Base-by-base conservation (phyloP, 2,329 filamentous ascomycete species). In the Aspergillus spinulosporus region DNA sequence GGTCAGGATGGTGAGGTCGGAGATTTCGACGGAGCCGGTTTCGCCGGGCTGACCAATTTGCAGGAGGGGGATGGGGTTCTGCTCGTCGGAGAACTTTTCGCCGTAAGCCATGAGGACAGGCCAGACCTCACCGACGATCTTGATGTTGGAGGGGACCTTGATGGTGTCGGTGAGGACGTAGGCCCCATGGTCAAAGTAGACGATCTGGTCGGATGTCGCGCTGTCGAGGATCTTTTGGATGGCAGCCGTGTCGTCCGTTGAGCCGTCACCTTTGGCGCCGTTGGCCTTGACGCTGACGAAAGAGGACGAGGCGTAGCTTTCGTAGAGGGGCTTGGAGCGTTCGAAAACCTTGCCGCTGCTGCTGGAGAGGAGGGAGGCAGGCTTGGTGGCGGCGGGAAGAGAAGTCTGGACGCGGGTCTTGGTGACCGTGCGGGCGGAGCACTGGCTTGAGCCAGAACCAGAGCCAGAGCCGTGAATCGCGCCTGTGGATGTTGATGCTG, bases 111-210 rank as follows among this genome's bases (percentile, higher is more conserved):
- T 88, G 72, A 97, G 88, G 59, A 96, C 78, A 2, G 93, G 88
- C 90, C 90, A 96, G 70, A 95, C 86, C 76, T 97, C 92, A 66
- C 93, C 93, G 5, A 89, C 90, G 69, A 97, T 92, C 76, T 87
- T 89, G 77, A 93, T 86, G 68, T 91, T 84, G 78, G 88, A 88
- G 57, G 84, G 84, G 2, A 87, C 77, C 53, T 78, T 79, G 68
- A 88, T 74, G 4, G 85, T 87, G 58, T 82, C 76, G 28, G 78
- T 83, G 69, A 88, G 77, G 37, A 85, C 67, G 68, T 88, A 88
- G 28, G 82, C 80, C 56, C 84, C 85, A 63, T 87, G 83, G 63
- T 87, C 84, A 65, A 85, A 85, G 74, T 84, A 86, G 14, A 87
- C 78, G 47, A 88, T 77, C 63, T 86, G 78, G 61, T 84, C 84